phyloP scores from a whole-genome alignment of 2,329 filamentous ascomycete species.

The Alternaria alternata region DNA sequence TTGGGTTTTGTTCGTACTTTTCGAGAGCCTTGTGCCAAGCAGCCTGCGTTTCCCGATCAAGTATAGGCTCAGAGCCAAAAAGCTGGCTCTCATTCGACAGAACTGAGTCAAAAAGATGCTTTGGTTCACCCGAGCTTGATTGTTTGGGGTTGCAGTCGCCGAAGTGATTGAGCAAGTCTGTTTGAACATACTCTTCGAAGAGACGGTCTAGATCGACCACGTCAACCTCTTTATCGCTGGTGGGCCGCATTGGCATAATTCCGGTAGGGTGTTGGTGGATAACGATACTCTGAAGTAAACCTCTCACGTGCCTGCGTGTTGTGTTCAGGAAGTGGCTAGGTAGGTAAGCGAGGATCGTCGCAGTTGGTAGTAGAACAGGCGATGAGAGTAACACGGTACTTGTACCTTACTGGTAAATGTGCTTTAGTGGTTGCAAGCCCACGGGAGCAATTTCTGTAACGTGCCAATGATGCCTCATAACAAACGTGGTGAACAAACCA shows the following conservation, averaged over 20 bases:
- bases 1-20: constrained; percentile 60
- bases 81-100: constrained; percentile 61
- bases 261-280: constrained; percentile 33
- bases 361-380: constrained; percentile 23
- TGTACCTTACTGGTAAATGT: constrained; percentile 35
- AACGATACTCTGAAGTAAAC: constrained; percentile 37
- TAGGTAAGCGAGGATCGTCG: constrained; percentile 15
- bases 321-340: constrained; percentile 30
- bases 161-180: constrained; percentile 60
- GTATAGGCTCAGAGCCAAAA: constrained; percentile 57
- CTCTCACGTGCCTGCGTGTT: constrained; percentile 32
- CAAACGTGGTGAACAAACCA: constrained; percentile 48
- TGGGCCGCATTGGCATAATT: constrained; percentile 53
- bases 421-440: constrained; percentile 25
- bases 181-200: constrained; percentile 70
- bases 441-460: constrained; percentile 34
- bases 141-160: constrained; percentile 59
- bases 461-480: constrained; percentile 41
- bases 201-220: constrained; percentile 67
- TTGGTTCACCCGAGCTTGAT: constrained; percentile 58
- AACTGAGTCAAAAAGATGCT: constrained; percentile 61
- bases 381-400: constrained; percentile 23
- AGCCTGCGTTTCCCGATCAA: constrained; percentile 58
- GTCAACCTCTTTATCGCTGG: constrained; percentile 61
- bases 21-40: constrained; percentile 64